Base-by-base conservation (phyloP, 345 rosid species). In the Salix arbutifolia region DNA sequence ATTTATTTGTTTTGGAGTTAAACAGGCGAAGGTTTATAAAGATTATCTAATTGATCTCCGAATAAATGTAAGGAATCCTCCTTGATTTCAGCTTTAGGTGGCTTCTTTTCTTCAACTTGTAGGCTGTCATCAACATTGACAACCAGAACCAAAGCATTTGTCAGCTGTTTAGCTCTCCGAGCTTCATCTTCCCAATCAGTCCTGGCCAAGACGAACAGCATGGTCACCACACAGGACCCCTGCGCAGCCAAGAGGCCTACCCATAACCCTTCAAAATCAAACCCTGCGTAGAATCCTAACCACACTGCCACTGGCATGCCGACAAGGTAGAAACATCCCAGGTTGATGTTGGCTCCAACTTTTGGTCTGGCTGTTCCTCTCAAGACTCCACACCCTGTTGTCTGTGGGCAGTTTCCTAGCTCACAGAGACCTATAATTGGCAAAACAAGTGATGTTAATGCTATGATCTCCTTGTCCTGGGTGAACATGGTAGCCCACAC, bases 341-440 rank as follows among this genome's bases (percentile, higher is more conserved):
- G 74, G 84, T 94, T 94, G 61, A 94, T 87, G 81, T 91, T 90
- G 17, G 98, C 98, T 67, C 92, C 98, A 70, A 91, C 42, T 69
- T 89, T 91, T 6, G 98, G 98, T 66, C 97, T 86, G 0, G 97
- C 98, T 1, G 91, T 88, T 48, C 98, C 98, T 83, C 98, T 82
- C 69, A 94, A 64, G 4, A 92, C 96, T 2, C 98, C 98, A 64
- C 98, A 94, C 1, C 89, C 85, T 17, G 94, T 89, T 7, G 98
- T 94, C 74, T 94, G 97, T 4, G 98, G 96, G 76, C 98, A 94
- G 75, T 92, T 94, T 18, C 98, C 98, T 17, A 94, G 88, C 79
- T 94, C 98, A 71, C 98, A 94, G 2, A 92, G 83, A 64, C 97
- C 98, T 14, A 92, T 86, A 60, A 94, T 91, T 11, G 96, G 97